Evolutionary conservation across 106 monocot species (phyloP), one percentile per base, ranked within the genome.

Genomic region (Platanthera zijinensis): DNA sequence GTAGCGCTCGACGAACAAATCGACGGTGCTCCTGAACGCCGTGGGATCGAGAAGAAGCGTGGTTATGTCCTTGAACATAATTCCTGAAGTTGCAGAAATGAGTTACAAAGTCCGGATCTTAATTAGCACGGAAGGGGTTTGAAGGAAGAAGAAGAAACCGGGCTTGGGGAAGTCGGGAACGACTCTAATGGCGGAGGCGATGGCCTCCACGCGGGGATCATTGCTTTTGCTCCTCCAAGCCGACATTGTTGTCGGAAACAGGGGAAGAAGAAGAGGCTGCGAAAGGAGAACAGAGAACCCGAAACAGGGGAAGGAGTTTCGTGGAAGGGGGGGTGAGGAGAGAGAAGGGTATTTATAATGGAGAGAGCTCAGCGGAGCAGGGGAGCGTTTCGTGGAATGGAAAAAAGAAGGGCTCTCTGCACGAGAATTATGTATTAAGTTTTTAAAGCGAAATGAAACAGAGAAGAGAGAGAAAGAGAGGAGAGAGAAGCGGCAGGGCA

Each of bases 51-150:
- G 88, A 64, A 93, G 83, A 64, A 94, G 72, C 4, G 93, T 90
- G 4, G 93, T 94, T 64, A 94, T 90, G 75, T 94, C 93, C 75
- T 90, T 86, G 50, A 90, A 94, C 90, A 94, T 94, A 54, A 94
- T 90, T 57, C 89, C 88, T 88, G 76, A 17, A 67, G 61, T 1
- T 52, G 71, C 50, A 32, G 6, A 56, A 19, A 22, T 71, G 10
- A 50, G 19, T 22, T 11, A 7, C 21, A 45, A 45, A 77, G 49
- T 17, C 10, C 22, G 10, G 67, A 4, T 18, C 6, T 50, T 70
- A 7, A 30, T 66, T 66, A 10, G 52, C 1, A 53, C 0, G 13
- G 52, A 53, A 53, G 13, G 52, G 52, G 13, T 68, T 45, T 30
- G 30, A 30, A 71, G 61, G 19, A n/a, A 51, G 47, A 1, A 51